Percentiles rank a stretch among this genome's conserved stretches.
Evolutionary conservation across 495 filamentous ascomycete species (phyloP).

Genomic region (Sabuloglossum arenarium): DNA sequence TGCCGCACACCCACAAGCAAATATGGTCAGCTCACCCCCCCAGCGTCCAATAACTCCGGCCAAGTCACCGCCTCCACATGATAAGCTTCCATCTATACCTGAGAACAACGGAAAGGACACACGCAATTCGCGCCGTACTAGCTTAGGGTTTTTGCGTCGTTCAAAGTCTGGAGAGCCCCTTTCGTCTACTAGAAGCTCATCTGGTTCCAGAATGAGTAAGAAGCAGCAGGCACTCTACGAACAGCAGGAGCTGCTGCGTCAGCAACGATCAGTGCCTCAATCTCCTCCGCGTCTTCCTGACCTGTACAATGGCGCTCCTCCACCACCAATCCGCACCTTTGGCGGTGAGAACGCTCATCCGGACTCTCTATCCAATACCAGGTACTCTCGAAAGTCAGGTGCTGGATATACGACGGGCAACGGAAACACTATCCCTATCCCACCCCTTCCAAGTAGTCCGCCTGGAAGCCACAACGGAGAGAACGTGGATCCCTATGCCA

Average conservation of each 20-base stretch:
- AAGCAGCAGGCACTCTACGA: slow-evolving; percentile 40
- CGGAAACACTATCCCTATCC: slow-evolving; percentile 3
- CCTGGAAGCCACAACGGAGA: slow-evolving; percentile 13
- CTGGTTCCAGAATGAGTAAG: slow-evolving; percentile 45
- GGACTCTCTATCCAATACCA: slow-evolving; percentile 36
- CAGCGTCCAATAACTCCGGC: background rate
- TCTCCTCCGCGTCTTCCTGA: slow-evolving; percentile 68
- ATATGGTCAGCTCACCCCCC: background rate
- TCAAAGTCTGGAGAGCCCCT: slow-evolving; percentile 51
- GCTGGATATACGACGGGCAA: slow-evolving; percentile 10
- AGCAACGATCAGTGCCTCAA: slow-evolving; percentile 40
- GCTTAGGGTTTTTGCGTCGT: slow-evolving; percentile 48
- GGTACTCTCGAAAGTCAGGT: slow-evolving; percentile 16
- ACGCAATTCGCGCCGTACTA: slow-evolving; percentile 1
- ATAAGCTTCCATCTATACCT: slow-evolving; percentile 1
- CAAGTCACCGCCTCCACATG: background rate
- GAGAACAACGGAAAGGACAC: background rate
- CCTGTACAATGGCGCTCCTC: slow-evolving; percentile 39
- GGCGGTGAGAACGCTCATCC: slow-evolving; percentile 45
- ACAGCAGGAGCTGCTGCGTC: slow-evolving; percentile 44
- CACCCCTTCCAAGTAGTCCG: slow-evolving; percentile 12
- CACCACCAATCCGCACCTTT: slow-evolving; percentile 45
- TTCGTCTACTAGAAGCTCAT: slow-evolving; percentile 20
- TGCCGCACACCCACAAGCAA: background rate
- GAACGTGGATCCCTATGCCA: slow-evolving; percentile 50